phyloP scores from a whole-genome alignment of 164 flowering plant species.

The Umbilicus rupestris region DNA sequence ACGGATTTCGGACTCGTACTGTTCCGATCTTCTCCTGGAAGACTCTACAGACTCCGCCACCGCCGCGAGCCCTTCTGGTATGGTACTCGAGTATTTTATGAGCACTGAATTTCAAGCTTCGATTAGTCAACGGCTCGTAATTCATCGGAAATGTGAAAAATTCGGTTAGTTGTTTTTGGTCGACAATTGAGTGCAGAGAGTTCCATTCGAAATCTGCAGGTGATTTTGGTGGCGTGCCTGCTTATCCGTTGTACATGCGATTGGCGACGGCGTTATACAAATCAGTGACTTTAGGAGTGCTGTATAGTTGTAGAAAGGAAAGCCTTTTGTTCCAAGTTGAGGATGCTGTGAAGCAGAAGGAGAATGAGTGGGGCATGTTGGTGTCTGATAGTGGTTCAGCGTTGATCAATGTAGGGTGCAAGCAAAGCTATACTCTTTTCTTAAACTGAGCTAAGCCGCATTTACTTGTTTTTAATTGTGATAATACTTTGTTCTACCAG shows the following conservation, averaged over 20 bases:
- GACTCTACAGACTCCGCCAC: not conserved
- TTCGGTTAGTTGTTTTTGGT: no score
- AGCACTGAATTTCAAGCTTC: no score
- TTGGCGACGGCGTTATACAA: constrained; percentile 43
- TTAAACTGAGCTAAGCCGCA: not conserved
- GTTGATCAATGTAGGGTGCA: constrained; percentile 34
- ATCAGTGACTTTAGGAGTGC: constrained; percentile 31
- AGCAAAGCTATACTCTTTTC: not conserved
- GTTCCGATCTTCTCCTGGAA: constrained; percentile 18
- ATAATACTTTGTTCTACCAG: constrained; percentile 19
- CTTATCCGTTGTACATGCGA: constrained; percentile 58
- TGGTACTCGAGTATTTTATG: no score
- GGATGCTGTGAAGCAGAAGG: constrained; percentile 24
- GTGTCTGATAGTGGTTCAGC: constrained; percentile 38
- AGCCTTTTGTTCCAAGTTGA: constrained; percentile 19
- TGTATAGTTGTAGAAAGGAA: constrained; percentile 12
- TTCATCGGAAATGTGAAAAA: no score
- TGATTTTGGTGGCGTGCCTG: constrained; percentile 41
- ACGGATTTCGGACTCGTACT: constrained; percentile 43
- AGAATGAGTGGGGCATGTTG: constrained; percentile 38
- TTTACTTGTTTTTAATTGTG: not conserved
- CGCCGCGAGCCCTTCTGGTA: not conserved
- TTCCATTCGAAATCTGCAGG: constrained; percentile 24
- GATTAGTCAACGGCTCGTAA: no score
- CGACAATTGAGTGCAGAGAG: no score